A percentile compares a stretch with the other conserved stretches of the same genome.
phyloP scores from a whole-genome alignment of 1,284 basidiomycete genomes.

The Pseudozyma flocculosa region DNA sequence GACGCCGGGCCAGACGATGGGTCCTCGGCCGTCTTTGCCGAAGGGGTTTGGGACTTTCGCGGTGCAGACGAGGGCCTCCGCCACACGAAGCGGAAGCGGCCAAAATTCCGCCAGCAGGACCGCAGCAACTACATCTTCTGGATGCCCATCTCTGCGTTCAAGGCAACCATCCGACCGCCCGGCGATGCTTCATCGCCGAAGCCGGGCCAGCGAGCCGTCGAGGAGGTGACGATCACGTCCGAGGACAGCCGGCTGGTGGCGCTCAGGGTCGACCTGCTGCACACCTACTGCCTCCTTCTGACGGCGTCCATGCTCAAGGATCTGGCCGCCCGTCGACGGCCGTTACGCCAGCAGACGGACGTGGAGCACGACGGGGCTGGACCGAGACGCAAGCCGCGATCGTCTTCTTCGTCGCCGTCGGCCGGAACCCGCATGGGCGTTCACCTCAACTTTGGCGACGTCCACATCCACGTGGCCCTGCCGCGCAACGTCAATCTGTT shows the following conservation, averaged over 20 bases:
- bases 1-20: too few species aligned
- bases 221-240: conserved; percentile 61
- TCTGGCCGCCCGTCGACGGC: conserved; percentile 52
- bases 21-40: conserved; percentile 34
- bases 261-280: conserved; percentile 67
- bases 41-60: conserved; percentile 45
- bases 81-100: conserved; percentile 14
- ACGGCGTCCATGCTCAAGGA: conserved; percentile 66
- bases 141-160: conserved; percentile 50
- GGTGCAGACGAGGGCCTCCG: conserved; percentile 9
- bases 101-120: conserved; percentile 31
- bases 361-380: too few species aligned
- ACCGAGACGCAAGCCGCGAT: too few species aligned
- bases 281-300: conserved; percentile 73
- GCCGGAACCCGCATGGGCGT: too few species aligned
- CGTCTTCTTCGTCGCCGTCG: too few species aligned
- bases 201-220: conserved; percentile 30
- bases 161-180: conserved; percentile 29
- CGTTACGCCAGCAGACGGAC: too few species aligned
- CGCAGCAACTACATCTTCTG: conserved; percentile 58
- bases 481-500: conserved; percentile 53
- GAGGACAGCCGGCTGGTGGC: conserved; percentile 61
- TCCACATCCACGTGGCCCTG: conserved; percentile 53
- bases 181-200: conserved; percentile 38
- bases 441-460: conserved; percentile 51